Percentiles rank a stretch among this genome's conserved stretches.
Evolutionary conservation across 352 stramenopile genomes (phyloP).

Genomic region (Phytophthora kernoviae): DNA sequence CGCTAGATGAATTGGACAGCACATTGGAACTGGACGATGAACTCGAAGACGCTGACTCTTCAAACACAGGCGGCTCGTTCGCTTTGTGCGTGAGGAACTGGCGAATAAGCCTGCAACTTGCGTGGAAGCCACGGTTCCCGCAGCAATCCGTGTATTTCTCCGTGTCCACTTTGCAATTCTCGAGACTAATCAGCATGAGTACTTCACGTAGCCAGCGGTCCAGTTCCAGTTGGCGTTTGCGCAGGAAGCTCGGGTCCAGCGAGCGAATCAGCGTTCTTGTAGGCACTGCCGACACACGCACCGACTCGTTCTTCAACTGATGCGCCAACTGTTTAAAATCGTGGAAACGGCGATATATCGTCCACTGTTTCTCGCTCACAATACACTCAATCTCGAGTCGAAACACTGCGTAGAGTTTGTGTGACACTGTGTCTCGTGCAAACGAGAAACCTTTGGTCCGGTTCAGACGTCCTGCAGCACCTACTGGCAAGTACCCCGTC

Average conservation of each 20-base stretch:
- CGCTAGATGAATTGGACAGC: conserved; percentile 33
- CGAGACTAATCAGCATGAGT: conserved; percentile 79
- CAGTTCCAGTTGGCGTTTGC: conserved; percentile 83
- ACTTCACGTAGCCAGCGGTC: conserved; percentile 85
- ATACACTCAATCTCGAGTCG: conserved; percentile 86
- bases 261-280: conserved; percentile 83
- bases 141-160: conserved; percentile 67
- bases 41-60: conserved; percentile 47
- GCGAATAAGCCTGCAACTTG: conserved; percentile 69
- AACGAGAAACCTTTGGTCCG: conserved; percentile 85
- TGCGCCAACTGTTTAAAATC: conserved; percentile 87
- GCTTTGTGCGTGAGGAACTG: conserved; percentile 78
- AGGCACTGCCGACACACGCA: conserved; percentile 74
- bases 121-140: conserved; percentile 66
- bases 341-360: conserved; percentile 85
- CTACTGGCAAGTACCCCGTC: conserved; percentile 69
- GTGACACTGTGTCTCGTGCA: conserved; percentile 60
- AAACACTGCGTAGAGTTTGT: conserved; percentile 85
- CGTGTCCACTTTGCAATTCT: conserved; percentile 81
- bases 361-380: conserved; percentile 88
- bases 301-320: conserved; percentile 82
- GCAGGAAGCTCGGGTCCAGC: conserved; percentile 82
- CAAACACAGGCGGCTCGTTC: conserved; percentile 75
- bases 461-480: conserved; percentile 70
- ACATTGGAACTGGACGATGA: conserved; percentile 26